Conservation (phyloP, 169 alveolate genomes). For the Perkinsus chesapeaki region DNA sequence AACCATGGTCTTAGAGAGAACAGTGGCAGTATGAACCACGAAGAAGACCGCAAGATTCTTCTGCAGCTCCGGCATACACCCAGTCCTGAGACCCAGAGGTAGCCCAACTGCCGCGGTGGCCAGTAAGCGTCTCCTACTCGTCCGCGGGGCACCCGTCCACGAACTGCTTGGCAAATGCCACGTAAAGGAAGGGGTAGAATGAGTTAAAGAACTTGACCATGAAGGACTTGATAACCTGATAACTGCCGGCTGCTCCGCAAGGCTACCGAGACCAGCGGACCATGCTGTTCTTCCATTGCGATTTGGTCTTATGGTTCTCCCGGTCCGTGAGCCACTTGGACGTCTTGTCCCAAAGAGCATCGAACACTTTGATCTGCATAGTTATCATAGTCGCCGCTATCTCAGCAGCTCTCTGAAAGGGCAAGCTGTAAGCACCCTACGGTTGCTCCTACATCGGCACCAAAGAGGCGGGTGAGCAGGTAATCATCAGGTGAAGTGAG, state of each 20-base stretch:
- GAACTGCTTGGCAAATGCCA: neutral
- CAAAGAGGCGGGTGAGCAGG: too few relatives aligned
- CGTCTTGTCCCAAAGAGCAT: neutral
- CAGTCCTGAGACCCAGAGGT: neutral
- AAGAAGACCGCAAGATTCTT: neutral
- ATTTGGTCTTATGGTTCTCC: neutral
- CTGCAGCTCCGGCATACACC: neutral
- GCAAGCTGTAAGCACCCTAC: too few relatives aligned
- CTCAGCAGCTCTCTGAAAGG: neutral
- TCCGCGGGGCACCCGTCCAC: conserved; percentile 1
- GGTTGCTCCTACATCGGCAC: too few relatives aligned
- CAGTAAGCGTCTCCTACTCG: too few relatives aligned
- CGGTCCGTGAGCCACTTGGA: neutral
- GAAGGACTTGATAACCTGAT: neutral
- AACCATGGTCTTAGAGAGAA: too few relatives aligned
- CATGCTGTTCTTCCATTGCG: too few relatives aligned
- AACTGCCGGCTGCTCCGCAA: neutral
- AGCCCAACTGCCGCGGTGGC: too few relatives aligned
- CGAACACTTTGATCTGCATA: neutral
- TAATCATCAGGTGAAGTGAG: too few relatives aligned
- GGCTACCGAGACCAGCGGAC: neutral
- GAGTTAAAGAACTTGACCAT: neutral
- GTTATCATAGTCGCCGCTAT: neutral
- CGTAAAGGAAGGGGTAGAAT: neutral
- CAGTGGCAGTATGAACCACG: neutral